A percentile compares a stretch with the other conserved stretches of the same genome.
Conservation (phyloP, 1,284 basidiomycete genomes). For the Porphyrellus sp. region DNA sequence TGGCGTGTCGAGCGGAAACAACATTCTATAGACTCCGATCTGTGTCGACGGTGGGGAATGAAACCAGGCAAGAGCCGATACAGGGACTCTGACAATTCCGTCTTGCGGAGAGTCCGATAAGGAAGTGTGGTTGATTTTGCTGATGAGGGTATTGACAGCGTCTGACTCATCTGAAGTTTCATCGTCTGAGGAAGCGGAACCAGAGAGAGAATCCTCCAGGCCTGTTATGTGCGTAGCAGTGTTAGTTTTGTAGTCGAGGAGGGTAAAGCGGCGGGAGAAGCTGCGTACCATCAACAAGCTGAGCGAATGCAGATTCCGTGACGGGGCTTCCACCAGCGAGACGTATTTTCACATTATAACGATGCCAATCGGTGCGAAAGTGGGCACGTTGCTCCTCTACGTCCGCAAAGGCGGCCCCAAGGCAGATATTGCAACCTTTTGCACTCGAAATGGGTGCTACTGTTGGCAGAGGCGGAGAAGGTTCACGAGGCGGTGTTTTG, state of each 20-base stretch:
- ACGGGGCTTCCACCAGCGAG: slow-evolving; percentile 61
- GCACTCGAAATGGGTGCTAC: slow-evolving; percentile 31
- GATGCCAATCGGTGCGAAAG: slow-evolving; percentile 96
- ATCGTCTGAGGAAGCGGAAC: slow-evolving; percentile 70
- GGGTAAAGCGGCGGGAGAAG: background rate
- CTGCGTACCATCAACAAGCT: slow-evolving; percentile 71
- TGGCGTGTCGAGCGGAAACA: slow-evolving; percentile 57
- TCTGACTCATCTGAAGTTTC: slow-evolving; percentile 58
- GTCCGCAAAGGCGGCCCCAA: slow-evolving; percentile 65
- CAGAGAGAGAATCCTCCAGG: slow-evolving; percentile 86
- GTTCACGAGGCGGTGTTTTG: slow-evolving; percentile 34
- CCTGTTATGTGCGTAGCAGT: slow-evolving; percentile 44
- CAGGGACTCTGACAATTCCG: slow-evolving; percentile 44
- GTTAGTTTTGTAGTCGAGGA: slow-evolving; percentile 1
- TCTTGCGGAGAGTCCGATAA: slow-evolving; percentile 50
- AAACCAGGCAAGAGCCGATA: slow-evolving; percentile 87
- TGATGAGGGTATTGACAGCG: slow-evolving; percentile 64
- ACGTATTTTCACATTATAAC: slow-evolving; percentile 90
- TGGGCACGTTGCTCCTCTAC: slow-evolving; percentile 84
- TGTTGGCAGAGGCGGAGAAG: slow-evolving; percentile 33
- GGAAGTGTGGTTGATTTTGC: slow-evolving; percentile 51
- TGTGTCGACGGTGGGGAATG: slow-evolving; percentile 79
- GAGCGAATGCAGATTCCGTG: slow-evolving; percentile 68
- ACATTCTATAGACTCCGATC: slow-evolving; percentile 80
- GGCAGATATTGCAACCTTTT: slow-evolving; percentile 75